Conservation (phyloP, 139 green algal genomes). For the Chlamydomonas urium region DNA sequence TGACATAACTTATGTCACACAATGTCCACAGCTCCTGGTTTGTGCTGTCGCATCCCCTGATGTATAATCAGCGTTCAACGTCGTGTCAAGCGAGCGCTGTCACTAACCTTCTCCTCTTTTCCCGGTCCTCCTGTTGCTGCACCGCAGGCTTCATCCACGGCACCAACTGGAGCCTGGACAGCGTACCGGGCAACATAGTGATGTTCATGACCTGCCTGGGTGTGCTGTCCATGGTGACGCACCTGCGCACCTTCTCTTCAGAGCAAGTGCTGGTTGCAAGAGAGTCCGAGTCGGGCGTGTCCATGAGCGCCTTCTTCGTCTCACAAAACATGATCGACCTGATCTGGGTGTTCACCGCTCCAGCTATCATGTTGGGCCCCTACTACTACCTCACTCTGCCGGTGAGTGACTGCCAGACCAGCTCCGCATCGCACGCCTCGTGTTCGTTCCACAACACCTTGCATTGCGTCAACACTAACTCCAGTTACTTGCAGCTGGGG, state of each 20-base stretch:
- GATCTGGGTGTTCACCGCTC: conserved; percentile 29
- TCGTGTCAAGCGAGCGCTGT: too few relatives aligned
- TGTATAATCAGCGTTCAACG: too few relatives aligned
- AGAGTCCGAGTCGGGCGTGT: conserved; percentile 28
- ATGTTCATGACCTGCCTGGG: conserved; percentile 45
- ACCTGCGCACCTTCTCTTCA: conserved; percentile 39
- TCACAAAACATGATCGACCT: conserved; percentile 35
- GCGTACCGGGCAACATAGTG: conserved; percentile 32
- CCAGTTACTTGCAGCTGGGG: too few relatives aligned
- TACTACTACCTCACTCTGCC: conserved; percentile 53
- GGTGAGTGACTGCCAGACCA: conserved; percentile 6
- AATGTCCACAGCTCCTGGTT: too few relatives aligned
- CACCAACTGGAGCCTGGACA: conserved; percentile 23
- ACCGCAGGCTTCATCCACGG: conserved; percentile 18
- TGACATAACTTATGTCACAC: too few relatives aligned
- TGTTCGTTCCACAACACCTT: too few relatives aligned
- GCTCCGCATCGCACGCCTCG: too few relatives aligned
- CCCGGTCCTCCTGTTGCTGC: background rate
- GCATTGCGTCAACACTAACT: too few relatives aligned
- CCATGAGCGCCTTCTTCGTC: conserved; percentile 27
- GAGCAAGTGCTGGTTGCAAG: conserved; percentile 24
- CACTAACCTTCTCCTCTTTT: background rate
- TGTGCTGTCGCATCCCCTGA: too few relatives aligned
- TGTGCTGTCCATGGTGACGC: conserved; percentile 34
- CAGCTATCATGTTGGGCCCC: conserved; percentile 25